These are phyloP conservation scores for Trichoderma koningiopsis DNA, from an alignment of 2,329 filamentous ascomycete species.

Conservation along the genomic window DNA sequence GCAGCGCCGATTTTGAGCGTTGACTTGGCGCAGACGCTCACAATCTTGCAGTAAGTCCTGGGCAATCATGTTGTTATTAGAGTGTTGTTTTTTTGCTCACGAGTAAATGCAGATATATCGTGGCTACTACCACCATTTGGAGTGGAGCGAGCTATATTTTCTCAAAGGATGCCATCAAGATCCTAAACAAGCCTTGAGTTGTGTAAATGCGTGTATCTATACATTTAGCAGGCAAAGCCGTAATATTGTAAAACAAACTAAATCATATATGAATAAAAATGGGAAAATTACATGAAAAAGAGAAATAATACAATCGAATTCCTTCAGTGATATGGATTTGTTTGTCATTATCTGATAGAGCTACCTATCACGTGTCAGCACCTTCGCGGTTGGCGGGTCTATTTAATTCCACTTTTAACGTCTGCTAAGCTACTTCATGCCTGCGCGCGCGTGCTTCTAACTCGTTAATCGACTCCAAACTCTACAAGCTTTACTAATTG, in stretches of 20 bases:
- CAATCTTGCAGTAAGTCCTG: conserved; percentile 62
- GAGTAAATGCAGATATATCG: neutral
- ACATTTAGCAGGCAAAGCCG: neutral
- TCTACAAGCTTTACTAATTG: neutral
- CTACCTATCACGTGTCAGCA: neutral
- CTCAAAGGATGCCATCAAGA: conserved; percentile 88
- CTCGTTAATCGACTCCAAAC: neutral
- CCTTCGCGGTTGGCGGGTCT: neutral
- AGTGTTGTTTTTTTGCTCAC: neutral
- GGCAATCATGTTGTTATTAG: neutral
- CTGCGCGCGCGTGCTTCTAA: neutral
- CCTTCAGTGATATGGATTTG: neutral
- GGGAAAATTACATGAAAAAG: neutral
- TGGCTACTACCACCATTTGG: conserved; percentile 74
- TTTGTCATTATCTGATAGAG: neutral
- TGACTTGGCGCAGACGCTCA: conserved; percentile 58
- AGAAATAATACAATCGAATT: neutral
- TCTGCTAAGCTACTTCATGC: neutral
- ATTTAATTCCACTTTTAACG: neutral
- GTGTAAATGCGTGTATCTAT: neutral
- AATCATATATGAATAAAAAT: neutral
- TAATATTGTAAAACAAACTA: neutral
- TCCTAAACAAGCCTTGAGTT: conserved; percentile 41
- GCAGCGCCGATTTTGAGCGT: conserved; percentile 73
- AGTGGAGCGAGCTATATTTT: conserved; percentile 91